These are phyloP conservation scores for Cymbopogon citratus DNA, from an alignment of 176 grass and related monocot species.

Conservation along the genomic window DNA sequence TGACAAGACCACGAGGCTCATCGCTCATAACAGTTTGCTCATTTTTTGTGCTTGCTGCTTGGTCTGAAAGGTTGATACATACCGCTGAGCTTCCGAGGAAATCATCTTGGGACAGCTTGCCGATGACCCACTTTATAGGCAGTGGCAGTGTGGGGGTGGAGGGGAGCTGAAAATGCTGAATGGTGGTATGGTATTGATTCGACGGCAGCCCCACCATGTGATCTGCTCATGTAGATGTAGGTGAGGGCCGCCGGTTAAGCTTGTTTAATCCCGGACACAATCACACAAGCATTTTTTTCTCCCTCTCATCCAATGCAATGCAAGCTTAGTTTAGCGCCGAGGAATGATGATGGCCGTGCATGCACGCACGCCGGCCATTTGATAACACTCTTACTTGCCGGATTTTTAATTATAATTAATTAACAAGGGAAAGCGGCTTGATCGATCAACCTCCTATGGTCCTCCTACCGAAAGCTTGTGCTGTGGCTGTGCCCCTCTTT, in stretches of 20 bases:
- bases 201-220: constrained; percentile 70
- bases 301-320: not conserved
- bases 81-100: not conserved
- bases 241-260: constrained; percentile 34
- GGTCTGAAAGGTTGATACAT: not conserved
- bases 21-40: not conserved
- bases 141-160: not conserved
- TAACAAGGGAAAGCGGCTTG: not conserved
- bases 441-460: not conserved
- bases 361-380: constrained; percentile 21
- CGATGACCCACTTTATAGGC: constrained; percentile 2
- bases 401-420: no score
- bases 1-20: not conserved
- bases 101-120: constrained; percentile 8
- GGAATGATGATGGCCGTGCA: constrained; percentile 48
- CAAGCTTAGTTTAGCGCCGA: constrained; percentile 10
- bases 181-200: constrained; percentile 46
- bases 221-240: constrained; percentile 29
- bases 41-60: not conserved
- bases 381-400: constrained; percentile 2
- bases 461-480: constrained; percentile 24
- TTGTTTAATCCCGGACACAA: constrained; percentile 13
- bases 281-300: not conserved
- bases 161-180: not conserved
- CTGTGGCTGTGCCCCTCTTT: not conserved